Percentiles rank a stretch among this genome's conserved stretches.
phyloP scores from a whole-genome alignment of 768 basidiomycete species.

The Trametes punicea region DNA sequence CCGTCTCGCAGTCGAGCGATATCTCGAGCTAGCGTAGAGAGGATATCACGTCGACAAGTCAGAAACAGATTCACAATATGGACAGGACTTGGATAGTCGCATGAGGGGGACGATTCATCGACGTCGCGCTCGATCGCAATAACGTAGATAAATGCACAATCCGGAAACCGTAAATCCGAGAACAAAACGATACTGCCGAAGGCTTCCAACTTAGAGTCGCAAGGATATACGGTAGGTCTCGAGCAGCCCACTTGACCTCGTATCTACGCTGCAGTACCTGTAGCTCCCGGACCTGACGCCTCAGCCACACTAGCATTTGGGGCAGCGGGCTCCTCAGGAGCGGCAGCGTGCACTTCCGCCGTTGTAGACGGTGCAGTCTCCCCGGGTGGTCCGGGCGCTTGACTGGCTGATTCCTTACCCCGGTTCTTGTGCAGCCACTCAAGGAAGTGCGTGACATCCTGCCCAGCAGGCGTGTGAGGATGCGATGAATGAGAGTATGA shows the following conservation, averaged over 20 bases:
- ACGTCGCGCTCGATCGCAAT: no score
- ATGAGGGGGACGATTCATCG: no score
- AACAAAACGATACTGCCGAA: no score
- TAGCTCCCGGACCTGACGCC: background rate
- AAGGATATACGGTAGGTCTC: background rate
- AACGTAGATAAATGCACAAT: no score
- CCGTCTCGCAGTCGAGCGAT: slow-evolving; percentile 69
- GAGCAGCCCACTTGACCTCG: background rate
- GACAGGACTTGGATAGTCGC: no score
- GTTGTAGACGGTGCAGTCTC: background rate
- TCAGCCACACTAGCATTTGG: background rate
- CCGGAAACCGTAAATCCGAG: no score
- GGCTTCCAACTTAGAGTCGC: no score
- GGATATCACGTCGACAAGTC: background rate
- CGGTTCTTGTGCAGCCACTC: slow-evolving; percentile 52
- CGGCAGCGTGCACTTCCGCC: background rate
- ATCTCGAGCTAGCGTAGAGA: slow-evolving; percentile 73
- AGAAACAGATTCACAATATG: background rate
- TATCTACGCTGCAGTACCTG: background rate
- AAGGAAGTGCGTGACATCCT: slow-evolving; percentile 76
- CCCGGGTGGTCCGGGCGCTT: background rate
- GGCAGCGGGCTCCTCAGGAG: background rate
- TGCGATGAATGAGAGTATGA: background rate
- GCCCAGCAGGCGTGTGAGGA: slow-evolving; percentile 3
- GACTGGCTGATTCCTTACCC: background rate